Evolutionary conservation across 202 grass and related monocot species (phyloP), one percentile per base, ranked within the genome.

Genomic region (Dendrocalamus latiflorus): DNA sequence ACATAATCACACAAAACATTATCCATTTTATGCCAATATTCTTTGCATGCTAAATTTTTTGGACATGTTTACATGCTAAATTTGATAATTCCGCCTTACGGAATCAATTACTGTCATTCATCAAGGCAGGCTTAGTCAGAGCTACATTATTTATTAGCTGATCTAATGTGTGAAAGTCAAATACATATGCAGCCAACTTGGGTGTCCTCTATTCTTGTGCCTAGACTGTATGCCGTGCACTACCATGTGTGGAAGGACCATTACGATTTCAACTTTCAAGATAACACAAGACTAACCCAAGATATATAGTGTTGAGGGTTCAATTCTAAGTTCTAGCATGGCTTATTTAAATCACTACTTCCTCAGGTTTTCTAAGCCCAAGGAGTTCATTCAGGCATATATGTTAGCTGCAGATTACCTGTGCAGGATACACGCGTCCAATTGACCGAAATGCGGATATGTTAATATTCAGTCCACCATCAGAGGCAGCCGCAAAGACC

Each of bases 401-500:
- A 65, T 39, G 56, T 28, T 50, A 89, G 68, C 34, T 62, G 68
- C 2, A 13, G 59, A 50, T 36, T 93, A 94, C 92, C 92, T 91
- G 89, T 6, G 92, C 84, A 47, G 92, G 89, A 72, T 87, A 94
- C 8, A 76, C 15, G 9, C 22, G 58, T 0, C 70, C 61, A 10
- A 8, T 75, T 3, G 60, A 79, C 25, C 5, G 30, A 77, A 75
- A 89, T 6, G 89, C 86, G 0, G 21, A 30, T 65, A 47, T 78
- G 61, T 74, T 67, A 75, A 91, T 85, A 85, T 91, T 82, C 59
- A 91, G 58, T 20, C 68, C 81, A 33, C 89, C 89, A 6, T 91
- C 70, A 8, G 89, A 91, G 33, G 76, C 53, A 30, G 92, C 92
- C 81, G 87, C 62, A 15, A 91, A 94, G 36, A 91, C 89, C 1